Percentiles rank a stretch among this genome's conserved stretches.
Conservation (phyloP, 1,284 basidiomycete species). For the Ceratobasidium sp. region DNA sequence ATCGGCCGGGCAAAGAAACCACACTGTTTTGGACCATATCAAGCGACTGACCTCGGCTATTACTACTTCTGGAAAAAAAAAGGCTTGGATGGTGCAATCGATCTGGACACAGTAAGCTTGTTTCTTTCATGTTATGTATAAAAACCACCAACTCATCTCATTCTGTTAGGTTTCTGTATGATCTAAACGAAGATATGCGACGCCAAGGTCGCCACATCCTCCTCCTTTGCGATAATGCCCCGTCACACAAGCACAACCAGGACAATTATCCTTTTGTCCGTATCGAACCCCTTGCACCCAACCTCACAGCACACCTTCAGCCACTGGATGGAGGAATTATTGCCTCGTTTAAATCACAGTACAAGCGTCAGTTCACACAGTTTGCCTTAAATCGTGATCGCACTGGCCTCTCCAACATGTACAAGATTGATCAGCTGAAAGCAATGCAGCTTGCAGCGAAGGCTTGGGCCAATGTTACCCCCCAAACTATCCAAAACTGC, state of each 20-base stretch:
- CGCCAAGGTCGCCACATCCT: slow-evolving; percentile 9
- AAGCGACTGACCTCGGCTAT: slow-evolving; percentile 53
- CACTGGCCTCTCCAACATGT: slow-evolving; percentile 24
- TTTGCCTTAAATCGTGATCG: slow-evolving; percentile 38
- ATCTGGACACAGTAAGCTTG: slow-evolving; percentile 47
- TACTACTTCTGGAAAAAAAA: slow-evolving; percentile 55
- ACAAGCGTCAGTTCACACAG: background rate
- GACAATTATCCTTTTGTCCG: background rate
- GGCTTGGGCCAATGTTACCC: slow-evolving; percentile 37
- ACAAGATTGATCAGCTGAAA: slow-evolving; percentile 41
- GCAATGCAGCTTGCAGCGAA: slow-evolving; percentile 38
- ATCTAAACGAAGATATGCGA: slow-evolving; percentile 11
- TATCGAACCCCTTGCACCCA: slow-evolving; percentile 26
- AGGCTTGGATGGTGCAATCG: slow-evolving; percentile 56
- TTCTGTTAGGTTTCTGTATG: slow-evolving; percentile 2
- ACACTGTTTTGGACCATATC: slow-evolving; percentile 51
- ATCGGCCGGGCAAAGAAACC: slow-evolving; percentile 56
- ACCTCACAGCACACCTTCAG: slow-evolving; percentile 41
- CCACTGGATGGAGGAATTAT: slow-evolving; percentile 43
- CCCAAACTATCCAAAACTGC: slow-evolving; percentile 41
- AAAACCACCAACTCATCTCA: background rate
- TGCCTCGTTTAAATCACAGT: slow-evolving; percentile 43
- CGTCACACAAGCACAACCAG: slow-evolving; percentile 26
- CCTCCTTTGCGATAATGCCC: slow-evolving; percentile 36
- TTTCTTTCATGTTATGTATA: background rate